Base-by-base conservation (phyloP, 2,329 filamentous ascomycete species). In the Aureobasidium subglaciale region DNA sequence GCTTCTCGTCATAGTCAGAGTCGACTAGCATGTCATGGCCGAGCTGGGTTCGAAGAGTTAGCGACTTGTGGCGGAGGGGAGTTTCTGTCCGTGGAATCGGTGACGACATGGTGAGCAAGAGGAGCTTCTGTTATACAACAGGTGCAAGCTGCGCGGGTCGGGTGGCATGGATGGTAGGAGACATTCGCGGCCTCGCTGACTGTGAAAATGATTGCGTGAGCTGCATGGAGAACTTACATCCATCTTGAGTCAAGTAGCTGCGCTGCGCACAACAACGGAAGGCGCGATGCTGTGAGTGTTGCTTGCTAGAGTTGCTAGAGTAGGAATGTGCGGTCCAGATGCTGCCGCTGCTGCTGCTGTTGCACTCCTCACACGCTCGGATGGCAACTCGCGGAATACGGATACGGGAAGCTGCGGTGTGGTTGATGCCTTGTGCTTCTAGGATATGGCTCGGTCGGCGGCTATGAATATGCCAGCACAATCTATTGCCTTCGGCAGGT, bases 11-110 rank as follows among this genome's bases (percentile, higher is more conserved):
- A 67, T 78, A 81, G 65, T 82, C 81, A 60, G 79, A 73, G 64
- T 84, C 81, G 63, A 84, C 75, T 68, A 84, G 74, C 79, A 84
- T 83, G 64, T 84, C 81, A 71, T 75, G 80, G 63, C 78, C 79
- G 65, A 81, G 73, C 80, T 83, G 67, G 56, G 63, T 60, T 30
- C 48, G 35, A 13, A 52, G 15, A 2, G 48, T 52, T 18, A 52
- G 48, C 27, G 48, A 5, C 32, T 32, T 52, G 48, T 37, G 46
- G 15, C 20, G 27, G 46, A 50, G 38, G 34, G n/a, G 10, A n/a
- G 11, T 2, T n/a, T 38, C 6, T 29, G 15, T n/a, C 10, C 35
- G 46, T 38, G 34, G 10, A 53, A 11, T 35, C n/a, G 35, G 49
- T 13, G 32, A 37, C 35, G 49, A 41, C 35, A 41, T 53, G 35